Base-by-base conservation (phyloP, 2,329 filamentous ascomycete species). In the Endoconidiophora polonica region DNA sequence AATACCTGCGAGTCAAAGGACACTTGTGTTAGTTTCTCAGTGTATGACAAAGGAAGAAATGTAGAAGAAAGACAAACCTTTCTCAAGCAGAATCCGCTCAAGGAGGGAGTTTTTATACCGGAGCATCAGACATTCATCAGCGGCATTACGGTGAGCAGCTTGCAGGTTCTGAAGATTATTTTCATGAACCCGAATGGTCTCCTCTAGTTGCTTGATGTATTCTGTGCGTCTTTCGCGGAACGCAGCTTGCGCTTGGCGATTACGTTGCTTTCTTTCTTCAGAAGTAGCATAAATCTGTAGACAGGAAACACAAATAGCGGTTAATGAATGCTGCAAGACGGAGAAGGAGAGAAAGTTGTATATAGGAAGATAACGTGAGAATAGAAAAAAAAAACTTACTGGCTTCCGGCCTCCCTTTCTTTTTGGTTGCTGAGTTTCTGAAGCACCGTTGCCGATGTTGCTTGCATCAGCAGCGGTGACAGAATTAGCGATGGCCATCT, bases 141-240 rank as follows among this genome's bases (percentile, higher is more conserved):
- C 87, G 52, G 91, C 91, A 60, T 79, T 88, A 59, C 91, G 85
- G 62, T 96, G 91, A 57, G 87, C 93, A 60, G 90, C 84, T 67
- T 96, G 91, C 54, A 98, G 73, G 60, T 80, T 94, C 59, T 93
- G 85, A 51, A 96, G 73, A 59, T 86, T 90, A 59, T 93, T 86
- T 67, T 98, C 91, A 72, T 96, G 90, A 58, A 91, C 85, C 61
- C 91, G 90, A 66, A 98, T 96, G 50, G 88, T 94, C 59, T 90
- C 86, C 68, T 98, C 91, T 23, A 98, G 76, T 66, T 98, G 91
- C 70, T 96, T 96, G 70, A 98, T 98, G 66, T 98, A 98, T 70
- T 98, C 91, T 50, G 90, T 96, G 53, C 91, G 81, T 57, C 91
- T 83, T 68, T 98, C 91, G 58, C 91, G 82, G 61, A 98, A 98